Base-by-base conservation (phyloP, 768 basidiomycete genomes). In the Pleurotus eryngii region DNA sequence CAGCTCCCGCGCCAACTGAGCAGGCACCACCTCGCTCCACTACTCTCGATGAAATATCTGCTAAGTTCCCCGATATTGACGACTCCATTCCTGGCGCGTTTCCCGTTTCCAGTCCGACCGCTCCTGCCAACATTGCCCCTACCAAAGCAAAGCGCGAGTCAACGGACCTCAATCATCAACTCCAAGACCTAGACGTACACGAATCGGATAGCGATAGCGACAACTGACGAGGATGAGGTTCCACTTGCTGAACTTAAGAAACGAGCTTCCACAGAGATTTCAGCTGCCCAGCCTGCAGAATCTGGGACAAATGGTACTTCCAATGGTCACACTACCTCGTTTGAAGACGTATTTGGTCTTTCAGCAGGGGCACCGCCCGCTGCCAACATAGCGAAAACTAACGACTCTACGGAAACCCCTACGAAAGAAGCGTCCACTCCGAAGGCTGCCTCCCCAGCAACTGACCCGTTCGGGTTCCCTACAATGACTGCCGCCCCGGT, bases 301-400 rank as follows among this genome's bases (percentile, higher is more conserved):
- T 64, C 57, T 22, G 63, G 56, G 5, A 42, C 61, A 35, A n/a
- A 50, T 20, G 39, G 35, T 55, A 2, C 49, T 61, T 40, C 48
- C 64, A 30, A 51, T 66, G 9, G 56, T 54, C 5, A 57, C 65
- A 47, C 57, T 30, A 26, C 59, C 6, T 75, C 79, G 6, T 86
- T 86, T 58, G 84, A 86, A 57, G 83, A 85, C 60, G 74, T 85
- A 17, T 84, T 86, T 66, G 82, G 80, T 49, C 67, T 71, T 24
- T 59, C 69, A 3, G 57, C 64, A 20, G 51, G 42, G 14, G 49
- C 62, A 57, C 63, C 67, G 20, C 67, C 70, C 49, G 68, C 59
- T 14, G 60, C 61, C 30, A 35, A 3, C 30, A 35, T 4, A 46
- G 30, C 61, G 40, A 49, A 59, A 42, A 64, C 30, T 9, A 35